Conservation (phyloP, 1,284 basidiomycete genomes). For the Hemileia vastatrix region DNA sequence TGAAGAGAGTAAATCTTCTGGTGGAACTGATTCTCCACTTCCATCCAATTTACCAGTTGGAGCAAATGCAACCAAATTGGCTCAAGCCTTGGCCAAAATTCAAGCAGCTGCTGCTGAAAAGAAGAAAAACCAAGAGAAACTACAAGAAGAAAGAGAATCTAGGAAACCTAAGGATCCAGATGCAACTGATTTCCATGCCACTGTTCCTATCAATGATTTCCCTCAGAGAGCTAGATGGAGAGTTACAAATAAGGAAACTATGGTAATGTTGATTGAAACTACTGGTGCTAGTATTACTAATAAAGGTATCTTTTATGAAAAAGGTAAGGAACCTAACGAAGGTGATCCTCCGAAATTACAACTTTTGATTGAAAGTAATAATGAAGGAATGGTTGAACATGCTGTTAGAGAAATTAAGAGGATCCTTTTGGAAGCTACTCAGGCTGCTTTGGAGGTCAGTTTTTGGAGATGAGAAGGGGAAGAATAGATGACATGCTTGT, state of each 20-base stretch:
- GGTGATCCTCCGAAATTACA: conserved; percentile 95
- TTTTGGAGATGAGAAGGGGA: too few species aligned
- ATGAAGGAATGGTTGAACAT: conserved; percentile 92
- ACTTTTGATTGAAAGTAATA: conserved; percentile 93
- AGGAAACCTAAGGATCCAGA: conserved; percentile 59
- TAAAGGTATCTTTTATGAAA: conserved; percentile 93
- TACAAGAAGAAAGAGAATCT: too few species aligned
- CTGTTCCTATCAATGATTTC: conserved; percentile 96
- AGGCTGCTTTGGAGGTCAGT: conserved; percentile 74
- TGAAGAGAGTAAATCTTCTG: background rate
- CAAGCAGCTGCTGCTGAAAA: conserved; percentile 34
- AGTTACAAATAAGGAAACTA: conserved; percentile 99
- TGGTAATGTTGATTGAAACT: conserved; percentile 88
- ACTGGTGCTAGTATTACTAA: conserved; percentile 95
- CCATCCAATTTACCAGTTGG: conserved; percentile 22
- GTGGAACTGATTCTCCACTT: background rate
- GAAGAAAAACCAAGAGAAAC: conserved; percentile 55
- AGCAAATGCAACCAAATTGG: conserved; percentile 37
- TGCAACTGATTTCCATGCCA: conserved; percentile 95
- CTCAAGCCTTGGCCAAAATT: conserved; percentile 37
- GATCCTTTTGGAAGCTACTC: conserved; percentile 83
- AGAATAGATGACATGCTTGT: too few species aligned
- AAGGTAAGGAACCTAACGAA: conserved; percentile 77
- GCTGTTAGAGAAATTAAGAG: conserved; percentile 95
- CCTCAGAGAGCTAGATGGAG: conserved; percentile 98